Base-by-base conservation (phyloP, 192 early-diverging fungal genomes). In the Rhizophagus sp. region DNA sequence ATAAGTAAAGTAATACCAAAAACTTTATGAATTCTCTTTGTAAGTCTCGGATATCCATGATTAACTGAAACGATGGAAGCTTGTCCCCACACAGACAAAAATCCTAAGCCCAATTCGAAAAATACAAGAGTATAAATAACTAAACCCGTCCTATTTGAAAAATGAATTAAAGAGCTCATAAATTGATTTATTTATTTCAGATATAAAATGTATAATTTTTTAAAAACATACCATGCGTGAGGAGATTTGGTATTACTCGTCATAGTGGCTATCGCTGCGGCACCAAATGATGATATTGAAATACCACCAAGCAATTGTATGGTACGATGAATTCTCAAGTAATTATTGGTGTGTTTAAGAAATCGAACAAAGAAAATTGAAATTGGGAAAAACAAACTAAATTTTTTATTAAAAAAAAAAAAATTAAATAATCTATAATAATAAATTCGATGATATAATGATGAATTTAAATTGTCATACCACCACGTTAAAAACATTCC, bases 401-500 rank as follows among this genome's bases (percentile, higher is more conserved):
- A 25, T 39, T 36, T 36, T 36, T 36, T 36, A 4, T 36, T 4
- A 36, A 36, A 36, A 36, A 36, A 36, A 36, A 36, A 36, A 3
- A 44, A 44, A 44, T 44, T 44, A 44, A 44, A 44, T 44, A 9
- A 44, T 10, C 6, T 4, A 36, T 36, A 11, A 44, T 44, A 44
- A 44, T 10, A 10, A 44, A 44, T 44, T 44, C 2, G n/a, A 13
- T 27, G 5, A 36, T 36, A 36, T 36, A 36, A 76, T 11, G 63
- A 33, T 7, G 10, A 76, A 15, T 36, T 36, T 36, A 36, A 36
- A 36, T 3, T 36, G 65, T 30, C 34, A 39, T 76, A 76, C 75
- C 67, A 41, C 78, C 78, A 79, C 11, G 67, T 62, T 34, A 79
- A 17, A 27, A 79, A 71, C 78, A 79, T 79, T 67, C 78, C 78